A percentile compares a stretch with the other conserved stretches of the same genome.
phyloP scores from a whole-genome alignment of 495 filamentous ascomycete genomes.

The Penicillium desertorum region DNA sequence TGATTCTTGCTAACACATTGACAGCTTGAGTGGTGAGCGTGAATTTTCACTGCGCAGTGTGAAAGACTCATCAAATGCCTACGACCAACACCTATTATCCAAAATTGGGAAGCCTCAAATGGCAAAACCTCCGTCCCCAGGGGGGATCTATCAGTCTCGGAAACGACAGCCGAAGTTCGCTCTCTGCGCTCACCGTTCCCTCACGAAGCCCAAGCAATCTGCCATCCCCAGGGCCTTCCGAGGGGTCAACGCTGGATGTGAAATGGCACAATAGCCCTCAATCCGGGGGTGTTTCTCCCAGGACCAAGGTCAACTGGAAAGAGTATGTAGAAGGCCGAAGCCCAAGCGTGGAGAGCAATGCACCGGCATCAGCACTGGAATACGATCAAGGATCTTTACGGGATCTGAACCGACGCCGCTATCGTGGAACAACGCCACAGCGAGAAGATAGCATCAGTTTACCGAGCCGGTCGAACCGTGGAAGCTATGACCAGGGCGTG shows the following conservation, averaged over 20 bases:
- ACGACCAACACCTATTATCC: conserved; percentile 76
- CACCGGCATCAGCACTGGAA: conserved; percentile 46
- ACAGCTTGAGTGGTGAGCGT: conserved; percentile 59
- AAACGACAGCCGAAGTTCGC: conserved; percentile 51
- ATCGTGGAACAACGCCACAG: conserved; percentile 46
- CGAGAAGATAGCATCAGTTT: conserved; percentile 48
- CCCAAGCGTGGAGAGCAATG: conserved; percentile 51
- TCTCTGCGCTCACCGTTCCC: conserved; percentile 49
- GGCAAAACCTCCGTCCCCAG: conserved; percentile 61
- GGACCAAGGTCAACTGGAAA: conserved; percentile 43
- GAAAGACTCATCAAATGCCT: conserved; percentile 64
- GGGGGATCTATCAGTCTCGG: conserved; percentile 56
- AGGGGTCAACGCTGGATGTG: conserved; percentile 44
- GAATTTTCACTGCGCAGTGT: conserved; percentile 57
- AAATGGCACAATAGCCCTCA: conserved; percentile 46
- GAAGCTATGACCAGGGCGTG: conserved; percentile 62
- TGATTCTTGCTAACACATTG: conserved; percentile 12
- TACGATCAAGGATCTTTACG: conserved; percentile 38
- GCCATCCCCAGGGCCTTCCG: conserved; percentile 45
- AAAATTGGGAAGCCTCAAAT: conserved; percentile 70
- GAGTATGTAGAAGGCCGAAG: conserved; percentile 50
- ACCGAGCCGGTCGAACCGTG: conserved; percentile 52
- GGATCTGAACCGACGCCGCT: conserved; percentile 38
- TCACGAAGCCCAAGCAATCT: conserved; percentile 42
- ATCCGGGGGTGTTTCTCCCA: conserved; percentile 48